Conservation (phyloP, 2,329 filamentous ascomycete species). For the Penicillium polonicum region DNA sequence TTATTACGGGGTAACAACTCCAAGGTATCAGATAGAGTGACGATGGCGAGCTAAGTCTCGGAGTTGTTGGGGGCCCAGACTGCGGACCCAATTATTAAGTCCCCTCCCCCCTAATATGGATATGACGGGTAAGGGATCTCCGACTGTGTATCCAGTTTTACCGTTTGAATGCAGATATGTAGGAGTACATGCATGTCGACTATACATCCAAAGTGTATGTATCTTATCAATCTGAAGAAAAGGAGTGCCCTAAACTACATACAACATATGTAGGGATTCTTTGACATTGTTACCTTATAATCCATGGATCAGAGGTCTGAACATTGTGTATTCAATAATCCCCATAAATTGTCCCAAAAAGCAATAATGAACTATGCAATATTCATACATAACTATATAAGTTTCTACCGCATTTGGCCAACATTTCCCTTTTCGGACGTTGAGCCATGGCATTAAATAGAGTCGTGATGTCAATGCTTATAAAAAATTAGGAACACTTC, state of each 20-base stretch:
- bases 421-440: neutral
- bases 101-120: conserved; percentile 11
- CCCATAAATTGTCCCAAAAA: neutral
- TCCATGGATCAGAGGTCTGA: neutral
- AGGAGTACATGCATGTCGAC: too few species aligned
- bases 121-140: conserved; percentile 22
- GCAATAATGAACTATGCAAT: neutral
- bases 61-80: conserved; percentile 10
- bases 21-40: conserved; percentile 18
- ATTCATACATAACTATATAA: neutral
- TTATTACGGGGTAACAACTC: neutral
- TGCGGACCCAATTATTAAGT: neutral
- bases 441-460: neutral
- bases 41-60: conserved; percentile 14
- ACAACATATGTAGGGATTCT: too few species aligned
- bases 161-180: neutral
- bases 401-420: neutral
- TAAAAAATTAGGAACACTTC: neutral
- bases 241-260: too few species aligned
- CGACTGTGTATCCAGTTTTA: conserved; percentile 16
- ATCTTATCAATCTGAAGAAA: neutral
- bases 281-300: too few species aligned
- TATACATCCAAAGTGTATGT: too few species aligned
- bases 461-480: conserved; percentile 25
- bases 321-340: neutral